Evolutionary conservation across 768 basidiomycete genomes (phyloP).

Genomic region (Hygrophorus russula): DNA sequence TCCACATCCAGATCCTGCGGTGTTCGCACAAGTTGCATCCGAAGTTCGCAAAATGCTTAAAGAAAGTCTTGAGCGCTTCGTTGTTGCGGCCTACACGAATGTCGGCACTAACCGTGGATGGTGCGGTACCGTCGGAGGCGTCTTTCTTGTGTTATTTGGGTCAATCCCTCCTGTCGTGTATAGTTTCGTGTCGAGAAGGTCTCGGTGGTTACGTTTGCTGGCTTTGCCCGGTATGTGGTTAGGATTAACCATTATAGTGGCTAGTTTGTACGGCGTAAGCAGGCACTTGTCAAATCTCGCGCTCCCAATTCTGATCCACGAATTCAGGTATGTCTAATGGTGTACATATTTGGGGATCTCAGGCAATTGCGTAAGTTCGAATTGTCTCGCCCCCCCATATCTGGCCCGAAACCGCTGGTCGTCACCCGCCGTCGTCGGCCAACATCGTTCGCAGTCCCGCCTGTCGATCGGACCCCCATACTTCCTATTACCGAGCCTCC

Average conservation of each 20-base stretch:
- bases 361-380: conserved; percentile 72
- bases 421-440: conserved; percentile 11
- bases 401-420: conserved; percentile 32
- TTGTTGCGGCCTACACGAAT: conserved; percentile 56
- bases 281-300: not conserved
- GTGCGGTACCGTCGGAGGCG: conserved; percentile 59
- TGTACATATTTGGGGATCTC: conserved; percentile 73
- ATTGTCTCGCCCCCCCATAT: conserved; percentile 57
- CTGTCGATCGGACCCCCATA: conserved; percentile 7
- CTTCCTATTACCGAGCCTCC: conserved; percentile 10
- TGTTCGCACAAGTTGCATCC: conserved; percentile 48
- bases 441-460: conserved; percentile 12
- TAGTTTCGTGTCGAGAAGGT: conserved; percentile 33
- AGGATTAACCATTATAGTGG: conserved; percentile 49
- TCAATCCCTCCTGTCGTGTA: conserved; percentile 35
- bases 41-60: conserved; percentile 50
- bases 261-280: conserved; percentile 53
- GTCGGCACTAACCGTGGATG: conserved; percentile 61
- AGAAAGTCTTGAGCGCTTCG: conserved; percentile 54
- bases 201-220: conserved; percentile 46
- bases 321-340: conserved; percentile 43
- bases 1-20: conserved; percentile 52
- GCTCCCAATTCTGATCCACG: not conserved
- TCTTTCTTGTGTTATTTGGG: conserved; percentile 34
- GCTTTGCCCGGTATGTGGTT: conserved; percentile 64